Percentiles rank a stretch among this genome's conserved stretches.
phyloP scores from a whole-genome alignment of 1,284 basidiomycete genomes.

The Fistulinella staudtii region DNA sequence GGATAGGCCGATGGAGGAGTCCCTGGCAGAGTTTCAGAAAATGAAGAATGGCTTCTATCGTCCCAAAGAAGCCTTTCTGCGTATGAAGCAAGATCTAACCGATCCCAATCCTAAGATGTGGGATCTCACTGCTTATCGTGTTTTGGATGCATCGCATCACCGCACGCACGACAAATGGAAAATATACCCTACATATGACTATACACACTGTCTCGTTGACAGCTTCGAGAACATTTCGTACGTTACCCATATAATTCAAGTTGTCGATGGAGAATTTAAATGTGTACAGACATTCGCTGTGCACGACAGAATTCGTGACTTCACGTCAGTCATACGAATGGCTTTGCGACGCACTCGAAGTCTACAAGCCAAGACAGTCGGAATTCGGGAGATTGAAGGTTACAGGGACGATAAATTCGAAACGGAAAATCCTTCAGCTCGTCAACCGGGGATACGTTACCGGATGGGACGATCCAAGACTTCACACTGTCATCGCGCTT shows the following conservation, averaged over 20 bases:
- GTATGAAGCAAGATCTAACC: constrained; percentile 97
- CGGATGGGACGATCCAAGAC: constrained; percentile 98
- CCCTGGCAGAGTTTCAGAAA: constrained; percentile 82
- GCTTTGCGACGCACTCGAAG: constrained; percentile 94
- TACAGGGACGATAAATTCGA: constrained; percentile 96
- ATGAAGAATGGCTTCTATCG: constrained; percentile 93
- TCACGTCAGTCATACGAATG: constrained; percentile 98
- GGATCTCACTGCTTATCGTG: constrained; percentile 97
- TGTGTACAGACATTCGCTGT: constrained; percentile 83
- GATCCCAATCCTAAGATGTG: constrained; percentile 99
- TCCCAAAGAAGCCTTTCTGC: constrained; percentile 87
- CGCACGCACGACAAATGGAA: constrained; percentile 92
- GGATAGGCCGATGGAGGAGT: constrained; percentile 79
- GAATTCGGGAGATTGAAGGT: constrained; percentile 95
- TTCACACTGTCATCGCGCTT: constrained; percentile 95
- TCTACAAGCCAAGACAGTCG: constrained; percentile 98
- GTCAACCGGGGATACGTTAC: constrained; percentile 83
- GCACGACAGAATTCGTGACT: constrained; percentile 96
- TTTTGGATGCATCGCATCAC: constrained; percentile 89
- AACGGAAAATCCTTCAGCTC: constrained; percentile 91
- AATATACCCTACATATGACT: constrained; percentile 97
- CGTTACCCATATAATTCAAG: constrained; percentile 33
- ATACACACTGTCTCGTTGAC: constrained; percentile 98
- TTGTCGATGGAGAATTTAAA: background rate
- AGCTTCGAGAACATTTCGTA: constrained; percentile 99